Percentiles rank a stretch among this genome's conserved stretches.
phyloP scores from a whole-genome alignment of 768 basidiomycete genomes.

The Suillus subaureus region DNA sequence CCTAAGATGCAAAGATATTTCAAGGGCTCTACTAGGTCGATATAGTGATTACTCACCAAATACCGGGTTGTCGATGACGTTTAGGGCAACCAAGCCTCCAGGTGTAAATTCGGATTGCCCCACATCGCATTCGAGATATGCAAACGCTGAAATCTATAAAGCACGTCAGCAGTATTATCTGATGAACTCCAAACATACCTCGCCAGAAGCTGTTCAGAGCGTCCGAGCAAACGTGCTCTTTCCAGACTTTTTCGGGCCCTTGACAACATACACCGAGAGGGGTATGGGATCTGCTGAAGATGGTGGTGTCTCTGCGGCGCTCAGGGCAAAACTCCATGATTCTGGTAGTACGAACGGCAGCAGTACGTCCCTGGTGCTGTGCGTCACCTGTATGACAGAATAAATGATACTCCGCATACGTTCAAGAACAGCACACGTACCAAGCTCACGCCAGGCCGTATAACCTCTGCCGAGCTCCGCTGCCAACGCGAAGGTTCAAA shows the following conservation, averaged over 20 bases:
- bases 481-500: constrained; percentile 58
- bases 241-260: constrained; percentile 84
- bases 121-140: constrained; percentile 89
- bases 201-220: constrained; percentile 64
- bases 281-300: constrained; percentile 17
- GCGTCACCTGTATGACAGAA: constrained; percentile 27
- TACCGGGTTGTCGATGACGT: constrained; percentile 62
- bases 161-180: constrained; percentile 2
- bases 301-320: constrained; percentile 5
- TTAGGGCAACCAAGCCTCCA: constrained; percentile 81
- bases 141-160: constrained; percentile 67
- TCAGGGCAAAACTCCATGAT: constrained; percentile 39
- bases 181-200: constrained; percentile 41
- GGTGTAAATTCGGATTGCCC: constrained; percentile 95
- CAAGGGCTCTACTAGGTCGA: not conserved
- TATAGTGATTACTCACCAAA: constrained; percentile 55
- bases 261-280: constrained; percentile 61
- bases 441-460: constrained; percentile 35
- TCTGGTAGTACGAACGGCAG: constrained; percentile 37
- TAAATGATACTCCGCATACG: constrained; percentile 17
- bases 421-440: constrained; percentile 54
- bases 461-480: constrained; percentile 27
- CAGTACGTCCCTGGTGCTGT: constrained; percentile 31
- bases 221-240: constrained; percentile 88
- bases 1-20: constrained; percentile 46